Percentiles rank a stretch among this genome's conserved stretches.
Conservation (phyloP, 164 flowering plant genomes). For the Magnolia sinica region DNA sequence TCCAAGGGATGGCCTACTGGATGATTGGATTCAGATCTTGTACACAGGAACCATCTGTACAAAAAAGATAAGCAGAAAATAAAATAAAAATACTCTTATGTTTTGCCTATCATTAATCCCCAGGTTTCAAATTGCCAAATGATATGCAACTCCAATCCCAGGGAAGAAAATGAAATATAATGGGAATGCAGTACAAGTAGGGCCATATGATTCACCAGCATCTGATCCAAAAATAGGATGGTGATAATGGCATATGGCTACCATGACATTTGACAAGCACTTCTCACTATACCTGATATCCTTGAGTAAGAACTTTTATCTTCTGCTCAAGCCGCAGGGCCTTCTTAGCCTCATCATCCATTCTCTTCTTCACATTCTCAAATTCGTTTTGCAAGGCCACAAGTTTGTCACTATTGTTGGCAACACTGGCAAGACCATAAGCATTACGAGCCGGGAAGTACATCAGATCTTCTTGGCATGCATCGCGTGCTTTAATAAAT, state of each 20-base stretch:
- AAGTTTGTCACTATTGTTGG: slow-evolving; percentile 78
- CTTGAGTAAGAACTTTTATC: slow-evolving; percentile 69
- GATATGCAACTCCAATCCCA: not conserved
- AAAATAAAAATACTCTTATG: not conserved
- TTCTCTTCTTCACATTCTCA: slow-evolving; percentile 70
- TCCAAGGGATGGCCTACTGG: not conserved
- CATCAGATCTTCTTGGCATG: slow-evolving; percentile 85
- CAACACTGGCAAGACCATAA: slow-evolving; percentile 93
- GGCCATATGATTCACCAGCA: slow-evolving; percentile 5
- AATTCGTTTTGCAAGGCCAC: slow-evolving; percentile 78
- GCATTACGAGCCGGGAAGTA: slow-evolving; percentile 82
- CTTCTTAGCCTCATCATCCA: slow-evolving; percentile 84
- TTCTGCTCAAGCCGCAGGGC: slow-evolving; percentile 83
- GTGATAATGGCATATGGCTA: not conserved
- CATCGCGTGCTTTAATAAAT: slow-evolving; percentile 81
- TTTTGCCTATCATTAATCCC: not conserved
- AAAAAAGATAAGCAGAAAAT: not conserved
- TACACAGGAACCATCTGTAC: not conserved
- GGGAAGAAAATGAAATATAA: too few species aligned
- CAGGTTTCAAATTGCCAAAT: not conserved
- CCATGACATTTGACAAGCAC: not conserved
- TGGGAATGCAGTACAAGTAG: not conserved
- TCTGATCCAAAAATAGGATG: not conserved
- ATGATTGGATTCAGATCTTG: not conserved
- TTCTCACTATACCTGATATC: slow-evolving; percentile 62